These are phyloP conservation scores for Bolboschoenus planiculmis DNA, from an alignment of 176 grass and related monocot species.

Conservation along the genomic window DNA sequence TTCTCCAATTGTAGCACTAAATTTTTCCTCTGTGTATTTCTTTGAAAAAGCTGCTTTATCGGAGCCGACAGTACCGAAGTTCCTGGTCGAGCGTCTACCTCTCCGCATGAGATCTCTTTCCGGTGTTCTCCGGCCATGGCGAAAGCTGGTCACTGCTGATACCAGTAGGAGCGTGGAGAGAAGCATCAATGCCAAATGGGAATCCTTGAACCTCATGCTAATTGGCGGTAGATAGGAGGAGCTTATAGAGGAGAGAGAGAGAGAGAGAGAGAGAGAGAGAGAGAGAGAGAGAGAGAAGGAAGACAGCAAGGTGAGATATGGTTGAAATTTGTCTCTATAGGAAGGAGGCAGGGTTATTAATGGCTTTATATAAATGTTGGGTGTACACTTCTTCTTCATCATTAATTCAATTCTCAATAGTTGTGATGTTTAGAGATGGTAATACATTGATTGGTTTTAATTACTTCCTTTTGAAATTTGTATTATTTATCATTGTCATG, in stretches of 20 bases:
- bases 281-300: neutral
- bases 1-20: slow-evolving; percentile 14
- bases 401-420: neutral
- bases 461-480: neutral
- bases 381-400: neutral
- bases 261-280: neutral
- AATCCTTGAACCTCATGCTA: slow-evolving; percentile 34
- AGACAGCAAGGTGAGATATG: neutral
- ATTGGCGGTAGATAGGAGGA: neutral
- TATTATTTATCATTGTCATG: neutral
- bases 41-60: neutral
- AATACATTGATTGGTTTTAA: too few relatives aligned
- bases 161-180: slow-evolving; percentile 31
- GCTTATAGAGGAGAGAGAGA: neutral
- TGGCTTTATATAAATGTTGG: slow-evolving; percentile 7
- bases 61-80: slow-evolving; percentile 1
- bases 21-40: neutral
- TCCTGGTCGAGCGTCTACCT: neutral
- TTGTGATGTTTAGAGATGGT: neutral
- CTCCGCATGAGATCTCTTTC: neutral
- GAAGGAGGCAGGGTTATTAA: slow-evolving; percentile 4
- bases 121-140: slow-evolving; percentile 21
- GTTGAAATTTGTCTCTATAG: slow-evolving; percentile 20
- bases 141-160: neutral
- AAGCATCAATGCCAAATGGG: slow-evolving; percentile 3